These are phyloP conservation scores for Dactylella cylindrospora DNA, from an alignment of 2,329 filamentous ascomycete species.

Conservation along the genomic window DNA sequence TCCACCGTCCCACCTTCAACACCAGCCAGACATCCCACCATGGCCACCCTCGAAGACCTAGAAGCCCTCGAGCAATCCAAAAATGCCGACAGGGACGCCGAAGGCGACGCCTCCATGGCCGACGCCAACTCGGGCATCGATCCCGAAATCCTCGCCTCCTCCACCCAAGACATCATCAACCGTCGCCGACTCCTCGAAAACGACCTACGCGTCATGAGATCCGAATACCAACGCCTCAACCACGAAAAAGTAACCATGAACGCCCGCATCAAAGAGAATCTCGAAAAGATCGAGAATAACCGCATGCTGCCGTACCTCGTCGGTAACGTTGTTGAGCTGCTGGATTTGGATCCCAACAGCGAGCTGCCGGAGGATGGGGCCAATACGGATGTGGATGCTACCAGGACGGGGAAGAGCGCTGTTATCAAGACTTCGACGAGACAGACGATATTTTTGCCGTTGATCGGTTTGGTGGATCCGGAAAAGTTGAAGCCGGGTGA, in stretches of 20 bases:
- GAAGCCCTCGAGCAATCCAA: conserved; percentile 81
- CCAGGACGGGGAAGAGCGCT: conserved; percentile 92
- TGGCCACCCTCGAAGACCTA: conserved; percentile 91
- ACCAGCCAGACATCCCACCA: conserved; percentile 52
- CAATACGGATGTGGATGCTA: conserved; percentile 97
- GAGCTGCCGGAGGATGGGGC: conserved; percentile 97
- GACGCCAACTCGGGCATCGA: conserved; percentile 77
- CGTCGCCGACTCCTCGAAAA: conserved; percentile 91
- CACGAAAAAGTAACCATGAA: conserved; percentile 96
- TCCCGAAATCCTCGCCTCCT: conserved; percentile 87
- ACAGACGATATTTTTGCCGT: conserved; percentile 96
- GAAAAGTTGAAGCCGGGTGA: conserved; percentile 93
- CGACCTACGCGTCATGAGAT: conserved; percentile 97
- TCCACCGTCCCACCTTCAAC: conserved; percentile 13
- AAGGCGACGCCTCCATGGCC: conserved; percentile 78
- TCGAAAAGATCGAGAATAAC: conserved; percentile 99
- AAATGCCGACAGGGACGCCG: conserved; percentile 62
- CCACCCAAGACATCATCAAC: conserved; percentile 91
- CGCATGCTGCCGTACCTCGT: conserved; percentile 98
- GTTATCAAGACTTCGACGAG: conserved; percentile 99
- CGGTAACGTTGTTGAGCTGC: conserved; percentile 94
- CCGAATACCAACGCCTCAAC: conserved; percentile 87
- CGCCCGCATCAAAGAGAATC: conserved; percentile 98
- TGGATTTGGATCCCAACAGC: conserved; percentile 92
- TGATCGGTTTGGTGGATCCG: conserved; percentile 95